Evolutionary conservation across 768 basidiomycete species (phyloP).

Genomic region (Mycena rosella): DNA sequence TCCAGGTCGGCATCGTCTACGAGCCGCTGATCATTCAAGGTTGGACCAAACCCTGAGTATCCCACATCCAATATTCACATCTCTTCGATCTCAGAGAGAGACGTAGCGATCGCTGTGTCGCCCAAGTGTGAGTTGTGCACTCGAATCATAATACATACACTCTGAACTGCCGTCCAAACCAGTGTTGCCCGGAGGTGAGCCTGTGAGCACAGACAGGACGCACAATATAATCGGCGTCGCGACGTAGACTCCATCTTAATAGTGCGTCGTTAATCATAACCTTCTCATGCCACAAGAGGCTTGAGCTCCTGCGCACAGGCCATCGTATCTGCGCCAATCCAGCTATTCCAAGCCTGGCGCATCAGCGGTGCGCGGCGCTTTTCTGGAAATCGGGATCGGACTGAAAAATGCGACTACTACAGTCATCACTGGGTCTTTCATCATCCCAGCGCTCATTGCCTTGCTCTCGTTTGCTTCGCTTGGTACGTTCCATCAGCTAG

Average conservation of each 20-base stretch:
- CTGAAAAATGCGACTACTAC: background rate
- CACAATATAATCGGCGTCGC: background rate
- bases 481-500: background rate
- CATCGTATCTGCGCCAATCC: constrained; percentile 24
- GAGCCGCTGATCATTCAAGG: constrained; percentile 23
- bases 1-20: constrained; percentile 27
- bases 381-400: background rate
- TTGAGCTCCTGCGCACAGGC: background rate
- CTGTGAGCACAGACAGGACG: background rate
- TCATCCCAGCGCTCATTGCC: constrained; percentile 6
- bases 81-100: background rate
- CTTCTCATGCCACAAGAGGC: too few species aligned
- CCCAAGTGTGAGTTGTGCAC: constrained; percentile 15
- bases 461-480: constrained; percentile 21
- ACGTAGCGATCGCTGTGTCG: background rate
- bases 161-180: background rate
- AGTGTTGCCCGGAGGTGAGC: constrained; percentile 23
- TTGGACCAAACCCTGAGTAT: background rate
- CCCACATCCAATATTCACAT: background rate
- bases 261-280: constrained; percentile 10
- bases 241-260: constrained; percentile 24
- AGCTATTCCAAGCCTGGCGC: constrained; percentile 32
- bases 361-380: constrained; percentile 5
- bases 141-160: too few species aligned
- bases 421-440: constrained; percentile 24